Evolutionary conservation across 768 basidiomycete species (phyloP).

Genomic region (Pholiota conissans): DNA sequence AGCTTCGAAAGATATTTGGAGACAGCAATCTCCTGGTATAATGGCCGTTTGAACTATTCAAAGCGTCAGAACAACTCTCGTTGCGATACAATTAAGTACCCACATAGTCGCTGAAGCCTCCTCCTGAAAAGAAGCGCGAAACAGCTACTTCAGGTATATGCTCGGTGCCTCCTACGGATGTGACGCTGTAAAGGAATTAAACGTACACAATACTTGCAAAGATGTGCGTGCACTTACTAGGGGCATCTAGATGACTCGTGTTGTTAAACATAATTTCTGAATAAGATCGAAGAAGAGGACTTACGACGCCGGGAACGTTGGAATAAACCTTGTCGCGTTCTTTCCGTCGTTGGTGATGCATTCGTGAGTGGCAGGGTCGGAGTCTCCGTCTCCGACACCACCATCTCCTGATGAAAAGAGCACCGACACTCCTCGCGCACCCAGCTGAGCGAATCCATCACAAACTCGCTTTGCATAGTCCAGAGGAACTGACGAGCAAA

Average conservation of each 20-base stretch:
- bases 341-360: slow-evolving; percentile 63
- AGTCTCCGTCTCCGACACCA: slow-evolving; percentile 66
- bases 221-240: slow-evolving; percentile 34
- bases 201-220: no score
- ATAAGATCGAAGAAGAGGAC: no score
- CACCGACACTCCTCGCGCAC: slow-evolving; percentile 64
- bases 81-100: slow-evolving; percentile 17
- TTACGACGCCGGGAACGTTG: slow-evolving; percentile 59
- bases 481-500: not conserved
- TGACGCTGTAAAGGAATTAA: slow-evolving; percentile 48
- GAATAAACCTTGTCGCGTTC: slow-evolving; percentile 56
- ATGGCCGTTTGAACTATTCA: slow-evolving; percentile 51
- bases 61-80: not conserved
- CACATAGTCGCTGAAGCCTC: slow-evolving; percentile 73
- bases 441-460: slow-evolving; percentile 58
- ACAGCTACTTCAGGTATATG: slow-evolving; percentile 60
- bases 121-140: slow-evolving; percentile 56
- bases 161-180: slow-evolving; percentile 67
- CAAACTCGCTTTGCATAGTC: slow-evolving; percentile 37
- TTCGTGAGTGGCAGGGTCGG: slow-evolving; percentile 48
- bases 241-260: slow-evolving; percentile 44
- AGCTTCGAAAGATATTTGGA: slow-evolving; percentile 43
- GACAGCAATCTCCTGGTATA: slow-evolving; percentile 52
- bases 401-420: slow-evolving; percentile 70
- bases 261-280: no score